These are phyloP conservation scores for Lactifluus pinguis DNA, from an alignment of 768 basidiomycete genomes.

Conservation along the genomic window DNA sequence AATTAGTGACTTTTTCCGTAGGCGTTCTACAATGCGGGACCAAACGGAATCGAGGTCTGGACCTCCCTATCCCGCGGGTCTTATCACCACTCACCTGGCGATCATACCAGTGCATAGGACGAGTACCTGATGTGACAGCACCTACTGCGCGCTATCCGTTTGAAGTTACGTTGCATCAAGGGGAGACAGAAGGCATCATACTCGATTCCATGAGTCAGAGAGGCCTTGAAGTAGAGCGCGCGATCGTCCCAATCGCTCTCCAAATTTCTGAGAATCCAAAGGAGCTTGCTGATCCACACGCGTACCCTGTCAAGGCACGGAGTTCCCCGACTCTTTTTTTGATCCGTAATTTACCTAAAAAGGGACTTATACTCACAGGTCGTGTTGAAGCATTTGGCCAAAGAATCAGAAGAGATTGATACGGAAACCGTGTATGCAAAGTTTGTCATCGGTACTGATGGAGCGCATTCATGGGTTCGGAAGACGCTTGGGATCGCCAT, in stretches of 20 bases:
- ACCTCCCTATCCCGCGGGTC: neutral
- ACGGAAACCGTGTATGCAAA: slow-evolving; percentile 58
- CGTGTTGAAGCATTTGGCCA: slow-evolving; percentile 34
- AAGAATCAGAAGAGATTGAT: slow-evolving; percentile 26
- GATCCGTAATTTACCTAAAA: too few species aligned
- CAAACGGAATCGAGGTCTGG: slow-evolving; percentile 49
- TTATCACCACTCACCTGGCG: neutral
- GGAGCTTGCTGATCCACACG: slow-evolving; percentile 20
- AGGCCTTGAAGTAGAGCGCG: slow-evolving; percentile 43
- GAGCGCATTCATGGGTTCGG: slow-evolving; percentile 79
- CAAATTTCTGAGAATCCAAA: slow-evolving; percentile 35
- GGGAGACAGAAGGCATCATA: slow-evolving; percentile 43
- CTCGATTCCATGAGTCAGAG: slow-evolving; percentile 42
- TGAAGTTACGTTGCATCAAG: slow-evolving; percentile 62
- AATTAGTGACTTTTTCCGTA: slow-evolving; percentile 22
- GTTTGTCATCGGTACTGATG: slow-evolving; percentile 72
- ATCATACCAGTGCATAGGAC: slow-evolving; percentile 44
- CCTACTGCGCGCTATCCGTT: slow-evolving; percentile 62
- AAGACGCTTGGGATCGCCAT: slow-evolving; percentile 54
- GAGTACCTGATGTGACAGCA: slow-evolving; percentile 52
- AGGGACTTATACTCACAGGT: slow-evolving; percentile 33
- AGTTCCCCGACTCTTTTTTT: neutral
- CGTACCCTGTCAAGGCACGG: slow-evolving; percentile 29
- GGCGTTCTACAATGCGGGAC: slow-evolving; percentile 69
- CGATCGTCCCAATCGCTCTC: slow-evolving; percentile 41